phyloP scores from a whole-genome alignment of 1,284 basidiomycete species.

The Moesziomyces parantarcticus region DNA sequence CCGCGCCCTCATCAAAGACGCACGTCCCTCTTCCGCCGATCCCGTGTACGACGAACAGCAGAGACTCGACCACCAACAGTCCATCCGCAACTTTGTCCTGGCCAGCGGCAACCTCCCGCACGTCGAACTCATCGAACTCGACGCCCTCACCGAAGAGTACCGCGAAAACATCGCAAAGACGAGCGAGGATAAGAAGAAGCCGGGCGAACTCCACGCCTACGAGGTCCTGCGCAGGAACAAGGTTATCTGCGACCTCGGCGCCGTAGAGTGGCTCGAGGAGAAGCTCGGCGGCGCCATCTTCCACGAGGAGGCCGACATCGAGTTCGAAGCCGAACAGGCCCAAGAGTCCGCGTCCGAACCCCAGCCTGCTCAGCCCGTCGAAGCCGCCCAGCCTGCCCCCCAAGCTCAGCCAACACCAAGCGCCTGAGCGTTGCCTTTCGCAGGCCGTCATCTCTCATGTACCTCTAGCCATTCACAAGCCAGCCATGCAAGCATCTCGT shows the following conservation, averaged over 20 bases:
- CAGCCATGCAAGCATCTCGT: too few species aligned
- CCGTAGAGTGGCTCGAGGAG: slow-evolving; percentile 67
- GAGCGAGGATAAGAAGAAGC: slow-evolving; percentile 61
- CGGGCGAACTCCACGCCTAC: slow-evolving; percentile 67
- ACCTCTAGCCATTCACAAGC: too few species aligned
- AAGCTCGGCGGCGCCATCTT: slow-evolving; percentile 64
- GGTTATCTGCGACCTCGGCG: slow-evolving; percentile 65
- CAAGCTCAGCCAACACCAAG: slow-evolving; percentile 10
- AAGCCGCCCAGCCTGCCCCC: slow-evolving; percentile 1
- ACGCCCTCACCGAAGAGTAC: slow-evolving; percentile 55
- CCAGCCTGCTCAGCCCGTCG: neutral
- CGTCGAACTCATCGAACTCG: slow-evolving; percentile 59
- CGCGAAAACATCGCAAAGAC: slow-evolving; percentile 46
- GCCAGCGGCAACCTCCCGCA: slow-evolving; percentile 60
- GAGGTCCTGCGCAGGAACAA: slow-evolving; percentile 60
- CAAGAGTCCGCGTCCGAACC: slow-evolving; percentile 14
- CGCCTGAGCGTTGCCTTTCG: slow-evolving; percentile 1
- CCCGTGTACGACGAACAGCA: slow-evolving; percentile 57
- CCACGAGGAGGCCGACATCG: slow-evolving; percentile 47
- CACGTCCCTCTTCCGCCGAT: slow-evolving; percentile 56
- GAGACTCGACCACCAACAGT: slow-evolving; percentile 44
- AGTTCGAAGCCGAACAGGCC: slow-evolving; percentile 5
- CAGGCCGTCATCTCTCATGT: too few species aligned
- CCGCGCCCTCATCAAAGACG: slow-evolving; percentile 27
- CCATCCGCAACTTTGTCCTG: slow-evolving; percentile 55